Conservation (phyloP, 2,329 filamentous ascomycete genomes). For the Phyllosticta capitalensis region DNA sequence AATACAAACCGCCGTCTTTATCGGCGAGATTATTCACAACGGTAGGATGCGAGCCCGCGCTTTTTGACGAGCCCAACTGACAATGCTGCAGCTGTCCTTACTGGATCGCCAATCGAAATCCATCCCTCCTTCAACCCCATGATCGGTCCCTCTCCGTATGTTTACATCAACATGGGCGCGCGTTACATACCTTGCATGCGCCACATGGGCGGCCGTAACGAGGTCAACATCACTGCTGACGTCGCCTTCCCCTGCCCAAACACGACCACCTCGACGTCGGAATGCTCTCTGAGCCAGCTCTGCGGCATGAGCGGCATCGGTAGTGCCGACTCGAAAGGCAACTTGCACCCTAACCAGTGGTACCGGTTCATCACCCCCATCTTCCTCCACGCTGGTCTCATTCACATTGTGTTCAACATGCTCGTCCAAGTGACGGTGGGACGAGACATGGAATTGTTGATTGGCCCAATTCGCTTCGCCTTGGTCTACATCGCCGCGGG, state of each 20-base stretch:
- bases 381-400: slow-evolving; percentile 85
- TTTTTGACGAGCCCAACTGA: neutral
- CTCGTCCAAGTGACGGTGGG: slow-evolving; percentile 83
- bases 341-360: slow-evolving; percentile 77
- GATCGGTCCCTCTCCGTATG: slow-evolving; percentile 85
- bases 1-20: slow-evolving; percentile 75
- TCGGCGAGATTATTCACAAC: slow-evolving; percentile 78
- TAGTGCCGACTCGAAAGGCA: slow-evolving; percentile 46
- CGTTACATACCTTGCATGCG: slow-evolving; percentile 94
- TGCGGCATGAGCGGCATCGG: slow-evolving; percentile 76
- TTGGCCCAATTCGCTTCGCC: slow-evolving; percentile 79
- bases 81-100: slow-evolving; percentile 53
- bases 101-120: slow-evolving; percentile 67
- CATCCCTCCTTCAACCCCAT: slow-evolving; percentile 89
- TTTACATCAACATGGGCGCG: slow-evolving; percentile 95
- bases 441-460: slow-evolving; percentile 83
- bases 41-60: slow-evolving; percentile 41
- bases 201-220: slow-evolving; percentile 38
- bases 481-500: slow-evolving; percentile 84
- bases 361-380: slow-evolving; percentile 93
- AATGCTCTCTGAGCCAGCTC: slow-evolving; percentile 68
- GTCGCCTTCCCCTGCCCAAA: slow-evolving; percentile 74
- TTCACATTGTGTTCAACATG: slow-evolving; percentile 95
- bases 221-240: slow-evolving; percentile 51
- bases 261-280: slow-evolving; percentile 49